A percentile compares a stretch with the other conserved stretches of the same genome.
Conservation (phyloP, 2,329 filamentous ascomycete species). For the Fusarium papillatum region DNA sequence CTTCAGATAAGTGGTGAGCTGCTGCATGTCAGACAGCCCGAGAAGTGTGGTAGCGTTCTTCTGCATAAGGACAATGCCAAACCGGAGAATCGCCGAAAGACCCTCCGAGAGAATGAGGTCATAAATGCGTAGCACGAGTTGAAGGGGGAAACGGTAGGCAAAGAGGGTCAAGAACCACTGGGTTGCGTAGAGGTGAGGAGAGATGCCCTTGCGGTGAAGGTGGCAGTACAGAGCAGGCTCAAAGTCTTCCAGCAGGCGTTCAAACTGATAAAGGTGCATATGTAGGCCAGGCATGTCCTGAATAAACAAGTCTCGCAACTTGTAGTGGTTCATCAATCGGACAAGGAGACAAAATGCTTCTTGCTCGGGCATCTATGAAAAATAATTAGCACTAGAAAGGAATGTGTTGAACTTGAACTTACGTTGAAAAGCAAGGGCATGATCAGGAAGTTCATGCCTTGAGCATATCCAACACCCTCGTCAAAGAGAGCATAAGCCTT, state of each 20-base stretch:
- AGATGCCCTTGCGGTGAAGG: conserved; percentile 87
- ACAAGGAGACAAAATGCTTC: conserved; percentile 96
- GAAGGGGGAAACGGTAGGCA: conserved; percentile 95
- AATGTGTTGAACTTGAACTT: conserved; percentile 49
- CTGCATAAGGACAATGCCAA: conserved; percentile 95
- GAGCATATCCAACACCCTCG: conserved; percentile 94
- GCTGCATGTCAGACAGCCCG: conserved; percentile 90
- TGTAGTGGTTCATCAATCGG: conserved; percentile 96
- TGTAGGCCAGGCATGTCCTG: conserved; percentile 98
- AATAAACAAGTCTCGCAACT: conserved; percentile 91
- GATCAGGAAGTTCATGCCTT: conserved; percentile 98
- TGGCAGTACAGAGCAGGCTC: conserved; percentile 97
- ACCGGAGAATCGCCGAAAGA: conserved; percentile 92
- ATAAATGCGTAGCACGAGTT: conserved; percentile 96
- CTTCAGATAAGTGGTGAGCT: conserved; percentile 90
- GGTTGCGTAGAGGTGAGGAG: conserved; percentile 93
- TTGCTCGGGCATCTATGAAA: conserved; percentile 87
- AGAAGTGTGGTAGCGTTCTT: conserved; percentile 88
- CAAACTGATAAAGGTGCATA: conserved; percentile 94
- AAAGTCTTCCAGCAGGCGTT: conserved; percentile 91
- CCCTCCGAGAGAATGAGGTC: conserved; percentile 96
- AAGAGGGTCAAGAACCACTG: conserved; percentile 99
- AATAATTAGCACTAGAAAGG: conserved; percentile 15
- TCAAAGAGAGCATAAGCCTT: conserved; percentile 98
- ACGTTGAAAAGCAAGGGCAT: conserved; percentile 98